Base-by-base conservation (phyloP, 371 early-diverging fungal species). In the Dentiscutata heterogama region DNA sequence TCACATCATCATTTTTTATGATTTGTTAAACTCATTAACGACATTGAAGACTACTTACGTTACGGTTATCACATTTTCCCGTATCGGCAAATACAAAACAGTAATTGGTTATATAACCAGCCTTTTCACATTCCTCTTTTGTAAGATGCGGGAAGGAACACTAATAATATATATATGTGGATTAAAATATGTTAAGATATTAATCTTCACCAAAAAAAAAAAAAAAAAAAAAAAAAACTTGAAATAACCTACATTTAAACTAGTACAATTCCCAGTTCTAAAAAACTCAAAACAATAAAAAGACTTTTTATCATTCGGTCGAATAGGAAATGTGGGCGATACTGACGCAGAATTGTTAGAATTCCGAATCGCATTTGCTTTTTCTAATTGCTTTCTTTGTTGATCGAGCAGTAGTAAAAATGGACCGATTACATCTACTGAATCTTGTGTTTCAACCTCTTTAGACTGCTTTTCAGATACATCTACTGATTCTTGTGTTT, bases 271-370 rank as follows among this genome's bases (percentile, higher is more conserved):
- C 5, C 70, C 70, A 50, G 20, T 20, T 14, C 6, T 35, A 42
- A 70, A 6, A 70, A 70, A 74, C 20, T 74, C 58, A 74, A 39
- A 56, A 54, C 75, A 74, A 29, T 10, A 74, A 7, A 18, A 25
- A 25, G 77, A 42, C 11, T 46, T 42, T 22, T 54, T 70, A 11
- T 27, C 46, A 29, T 2, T 72, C 10, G 72, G 7, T 22, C 77
- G 39, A 63, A 76, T 50, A n/a, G 80, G 80, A 56, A 80, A 80
- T 53, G 80, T 80, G 22, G 60, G n/a, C 61, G 42, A 31, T 56
- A n/a, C 2, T 76, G 29, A 18, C 20, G 46, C 20, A 31, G 35
- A 35, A 73, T 25, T 16, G 2, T 60, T 25, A 58, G 20, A 10
- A 11, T 22, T 27, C 16, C n/a, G n/a, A 56, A 13, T 16, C 11